phyloP scores from a whole-genome alignment of 441 rosid species.

The Daphne laureola region DNA sequence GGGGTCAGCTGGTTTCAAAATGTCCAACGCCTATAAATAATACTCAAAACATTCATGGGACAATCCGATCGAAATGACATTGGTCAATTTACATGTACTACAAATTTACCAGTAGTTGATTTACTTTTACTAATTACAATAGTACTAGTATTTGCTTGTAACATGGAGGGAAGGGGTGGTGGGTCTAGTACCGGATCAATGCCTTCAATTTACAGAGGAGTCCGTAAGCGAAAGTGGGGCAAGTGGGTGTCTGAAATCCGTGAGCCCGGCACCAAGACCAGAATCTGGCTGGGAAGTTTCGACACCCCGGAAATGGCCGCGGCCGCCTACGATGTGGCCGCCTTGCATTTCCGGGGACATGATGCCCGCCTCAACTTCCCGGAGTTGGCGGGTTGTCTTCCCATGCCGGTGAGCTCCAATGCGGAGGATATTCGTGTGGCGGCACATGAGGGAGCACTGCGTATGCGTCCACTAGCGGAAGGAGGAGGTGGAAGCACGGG shows the following conservation, averaged over 20 bases:
- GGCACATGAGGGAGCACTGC: slow-evolving; percentile 51
- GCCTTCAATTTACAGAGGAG: slow-evolving; percentile 48
- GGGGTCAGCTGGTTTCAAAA: neutral
- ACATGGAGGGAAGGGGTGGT: slow-evolving; percentile 12
- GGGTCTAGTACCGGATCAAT: slow-evolving; percentile 4
- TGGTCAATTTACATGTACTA: neutral
- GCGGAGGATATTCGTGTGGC: slow-evolving; percentile 58
- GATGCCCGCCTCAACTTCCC: slow-evolving; percentile 62
- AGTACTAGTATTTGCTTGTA: no score
- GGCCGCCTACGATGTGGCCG: slow-evolving; percentile 63
- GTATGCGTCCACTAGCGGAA: slow-evolving; percentile 8
- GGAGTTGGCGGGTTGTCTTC: slow-evolving; percentile 24
- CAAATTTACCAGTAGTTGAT: neutral
- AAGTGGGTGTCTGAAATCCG: slow-evolving; percentile 89
- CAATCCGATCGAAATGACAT: neutral
- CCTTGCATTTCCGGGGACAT: slow-evolving; percentile 44
- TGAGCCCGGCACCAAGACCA: slow-evolving; percentile 56
- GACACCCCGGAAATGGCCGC: slow-evolving; percentile 81
- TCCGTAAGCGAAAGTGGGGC: slow-evolving; percentile 72
- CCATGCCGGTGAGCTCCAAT: slow-evolving; percentile 34
- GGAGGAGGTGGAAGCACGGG: slow-evolving; percentile 6
- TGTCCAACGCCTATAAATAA: slow-evolving; percentile 11
- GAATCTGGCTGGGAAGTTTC: slow-evolving; percentile 77
- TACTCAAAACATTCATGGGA: neutral
- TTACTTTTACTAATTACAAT: no score